phyloP scores from a whole-genome alignment of 2,329 filamentous ascomycete genomes.

The Paecilomyces sp. region DNA sequence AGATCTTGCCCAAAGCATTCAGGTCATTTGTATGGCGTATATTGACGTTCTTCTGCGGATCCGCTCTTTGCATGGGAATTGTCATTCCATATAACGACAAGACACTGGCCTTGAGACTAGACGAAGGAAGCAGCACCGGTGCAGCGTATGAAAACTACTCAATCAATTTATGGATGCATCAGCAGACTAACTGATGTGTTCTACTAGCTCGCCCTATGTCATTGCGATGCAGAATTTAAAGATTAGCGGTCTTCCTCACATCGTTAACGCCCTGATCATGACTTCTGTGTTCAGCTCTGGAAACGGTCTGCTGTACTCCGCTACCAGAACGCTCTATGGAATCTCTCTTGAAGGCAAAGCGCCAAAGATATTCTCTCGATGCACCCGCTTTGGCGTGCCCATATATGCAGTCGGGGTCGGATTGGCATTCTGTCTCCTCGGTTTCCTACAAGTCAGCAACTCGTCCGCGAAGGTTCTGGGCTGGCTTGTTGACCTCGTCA shows the following conservation, averaged over 20 bases:
- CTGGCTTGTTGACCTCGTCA: constrained; percentile 25
- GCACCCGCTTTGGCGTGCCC: constrained; percentile 58
- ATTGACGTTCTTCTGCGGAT: constrained; percentile 64
- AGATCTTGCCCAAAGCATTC: constrained; percentile 63
- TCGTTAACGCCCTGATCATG: constrained; percentile 63
- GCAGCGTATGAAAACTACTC: constrained; percentile 39
- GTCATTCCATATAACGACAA: constrained; percentile 60
- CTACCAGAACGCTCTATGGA: constrained; percentile 57
- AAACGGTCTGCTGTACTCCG: constrained; percentile 58
- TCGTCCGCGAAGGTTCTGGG: constrained; percentile 56
- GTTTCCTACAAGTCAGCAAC: constrained; percentile 63
- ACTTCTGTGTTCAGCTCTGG: constrained; percentile 60
- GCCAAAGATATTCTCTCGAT: constrained; percentile 37
- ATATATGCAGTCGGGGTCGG: constrained; percentile 61
- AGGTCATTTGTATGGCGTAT: constrained; percentile 71
- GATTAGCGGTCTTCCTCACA: constrained; percentile 55
- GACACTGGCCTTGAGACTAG: constrained; percentile 51
- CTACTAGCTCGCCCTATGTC: constrained; percentile 53
- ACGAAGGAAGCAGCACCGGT: constrained; percentile 43
- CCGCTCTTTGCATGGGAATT: constrained; percentile 62
- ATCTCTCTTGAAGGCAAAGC: constrained; percentile 59
- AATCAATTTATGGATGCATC: not conserved
- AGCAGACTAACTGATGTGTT: not conserved
- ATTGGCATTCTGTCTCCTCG: constrained; percentile 58
- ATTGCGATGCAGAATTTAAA: constrained; percentile 56